Conservation (phyloP, 352 stramenopile species). For the Plasmopara muralis region DNA sequence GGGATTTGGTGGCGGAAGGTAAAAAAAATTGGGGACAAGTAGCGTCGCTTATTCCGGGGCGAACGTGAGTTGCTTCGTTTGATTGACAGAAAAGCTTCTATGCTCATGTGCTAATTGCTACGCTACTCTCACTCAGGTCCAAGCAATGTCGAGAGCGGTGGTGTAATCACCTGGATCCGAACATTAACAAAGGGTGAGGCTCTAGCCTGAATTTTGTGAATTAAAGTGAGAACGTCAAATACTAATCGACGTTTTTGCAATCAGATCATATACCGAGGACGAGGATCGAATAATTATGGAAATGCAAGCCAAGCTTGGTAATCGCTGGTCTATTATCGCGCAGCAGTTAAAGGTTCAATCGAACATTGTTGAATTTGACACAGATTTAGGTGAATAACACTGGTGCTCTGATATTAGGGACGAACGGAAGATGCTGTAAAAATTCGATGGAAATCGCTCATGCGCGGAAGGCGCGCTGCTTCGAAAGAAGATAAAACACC, state of each 20-base stretch:
- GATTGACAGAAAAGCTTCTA: neutral
- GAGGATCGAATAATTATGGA: slow-evolving; percentile 91
- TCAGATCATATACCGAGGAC: slow-evolving; percentile 80
- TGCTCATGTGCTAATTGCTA: slow-evolving; percentile 10
- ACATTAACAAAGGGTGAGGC: slow-evolving; percentile 88
- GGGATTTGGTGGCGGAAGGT: slow-evolving; percentile 76
- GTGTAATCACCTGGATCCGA: slow-evolving; percentile 89
- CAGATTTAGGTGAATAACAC: neutral
- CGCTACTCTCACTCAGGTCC: slow-evolving; percentile 38
- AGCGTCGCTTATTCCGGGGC: slow-evolving; percentile 65
- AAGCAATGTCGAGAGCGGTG: slow-evolving; percentile 91
- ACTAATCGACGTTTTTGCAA: neutral
- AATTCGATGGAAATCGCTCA: slow-evolving; percentile 90
- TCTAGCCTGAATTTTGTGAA: neutral
- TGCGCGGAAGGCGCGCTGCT: slow-evolving; percentile 61
- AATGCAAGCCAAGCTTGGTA: slow-evolving; percentile 89
- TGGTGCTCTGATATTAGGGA: slow-evolving; percentile 31
- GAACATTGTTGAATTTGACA: neutral
- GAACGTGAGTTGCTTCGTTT: slow-evolving; percentile 50
- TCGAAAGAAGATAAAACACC: slow-evolving; percentile 59
- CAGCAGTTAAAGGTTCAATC: slow-evolving; percentile 74
- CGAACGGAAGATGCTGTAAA: slow-evolving; percentile 91
- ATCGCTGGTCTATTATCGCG: slow-evolving; percentile 90
- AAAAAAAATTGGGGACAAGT: slow-evolving; percentile 90
- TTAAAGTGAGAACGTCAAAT: neutral